These are phyloP conservation scores for Fusarium xylarioides DNA, from an alignment of 2,329 filamentous ascomycete genomes.

Conservation along the genomic window DNA sequence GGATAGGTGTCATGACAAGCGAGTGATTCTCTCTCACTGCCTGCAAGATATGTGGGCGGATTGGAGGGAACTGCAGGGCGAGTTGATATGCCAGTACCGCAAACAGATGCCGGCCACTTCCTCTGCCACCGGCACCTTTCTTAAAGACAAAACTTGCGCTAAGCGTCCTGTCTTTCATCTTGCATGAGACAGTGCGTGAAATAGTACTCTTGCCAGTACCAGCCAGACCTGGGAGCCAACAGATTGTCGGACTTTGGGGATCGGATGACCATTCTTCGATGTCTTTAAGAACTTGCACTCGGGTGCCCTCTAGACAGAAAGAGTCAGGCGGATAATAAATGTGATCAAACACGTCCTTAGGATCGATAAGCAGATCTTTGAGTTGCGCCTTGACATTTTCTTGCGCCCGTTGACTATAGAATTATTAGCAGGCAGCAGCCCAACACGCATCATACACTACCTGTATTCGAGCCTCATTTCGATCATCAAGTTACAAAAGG, in stretches of 20 bases:
- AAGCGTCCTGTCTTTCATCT: not conserved
- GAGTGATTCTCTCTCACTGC: not conserved
- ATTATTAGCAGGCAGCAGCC: no score
- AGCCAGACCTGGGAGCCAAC: not conserved
- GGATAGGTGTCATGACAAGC: not conserved
- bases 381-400: not conserved
- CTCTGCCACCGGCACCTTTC: not conserved
- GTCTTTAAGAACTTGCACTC: not conserved
- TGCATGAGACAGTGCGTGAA: not conserved
- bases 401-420: no score
- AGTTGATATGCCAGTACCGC: conserved; percentile 52
- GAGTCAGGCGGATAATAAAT: not conserved
- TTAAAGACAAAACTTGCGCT: not conserved
- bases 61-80: conserved; percentile 22
- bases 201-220: conserved; percentile 6
- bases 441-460: not conserved
- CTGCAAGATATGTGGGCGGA: conserved; percentile 17
- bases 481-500: not conserved
- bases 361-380: not conserved
- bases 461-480: not conserved
- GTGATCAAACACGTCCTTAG: fast-evolving
- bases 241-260: not conserved
- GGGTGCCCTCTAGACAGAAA: not conserved
- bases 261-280: not conserved
- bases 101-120: conserved; percentile 3